A percentile compares a stretch with the other conserved stretches of the same genome.
phyloP scores from a whole-genome alignment of 805 yeast species.

The Lipomyces orientalis region DNA sequence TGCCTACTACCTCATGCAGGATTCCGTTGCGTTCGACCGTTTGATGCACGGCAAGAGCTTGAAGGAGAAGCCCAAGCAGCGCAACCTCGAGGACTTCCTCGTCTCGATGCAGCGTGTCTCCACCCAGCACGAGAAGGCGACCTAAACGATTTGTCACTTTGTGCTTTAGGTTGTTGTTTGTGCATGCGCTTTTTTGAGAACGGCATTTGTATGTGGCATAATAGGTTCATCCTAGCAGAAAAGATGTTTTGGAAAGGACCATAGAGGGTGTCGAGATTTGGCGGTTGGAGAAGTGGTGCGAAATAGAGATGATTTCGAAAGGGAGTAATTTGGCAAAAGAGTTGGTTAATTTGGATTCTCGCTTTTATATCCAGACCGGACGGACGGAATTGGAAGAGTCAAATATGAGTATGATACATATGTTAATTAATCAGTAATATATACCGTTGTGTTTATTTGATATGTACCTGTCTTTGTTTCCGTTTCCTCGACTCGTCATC shows the following conservation, averaged over 20 bases:
- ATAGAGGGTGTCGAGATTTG: background rate
- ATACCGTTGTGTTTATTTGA: background rate
- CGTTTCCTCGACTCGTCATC: background rate
- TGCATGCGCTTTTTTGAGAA: background rate
- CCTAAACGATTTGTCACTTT: background rate
- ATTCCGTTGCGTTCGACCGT: slow-evolving; percentile 55
- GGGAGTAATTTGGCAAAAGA: slow-evolving; percentile 4
- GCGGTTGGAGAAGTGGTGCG: background rate
- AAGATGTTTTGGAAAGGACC: background rate
- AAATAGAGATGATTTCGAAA: background rate
- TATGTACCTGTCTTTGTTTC: background rate
- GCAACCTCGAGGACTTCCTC: slow-evolving; percentile 64
- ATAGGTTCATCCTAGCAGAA: background rate
- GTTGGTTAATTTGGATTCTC: background rate
- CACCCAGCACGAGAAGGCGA: slow-evolving; percentile 53
- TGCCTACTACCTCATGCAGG: slow-evolving; percentile 92
- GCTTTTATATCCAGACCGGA: slow-evolving; percentile 1
- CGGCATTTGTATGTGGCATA: slow-evolving; percentile 3
- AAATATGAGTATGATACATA: background rate
- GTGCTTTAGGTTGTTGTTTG: background rate
- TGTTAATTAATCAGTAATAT: slow-evolving; percentile 1
- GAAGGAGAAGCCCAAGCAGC: slow-evolving; percentile 51
- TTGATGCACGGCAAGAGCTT: slow-evolving; percentile 59
- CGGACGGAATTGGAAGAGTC: background rate
- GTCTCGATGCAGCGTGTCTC: slow-evolving; percentile 70